A percentile compares a stretch with the other conserved stretches of the same genome.
Evolutionary conservation across 176 grass and related monocot genomes (phyloP).

Genomic region (Musa beccarii): DNA sequence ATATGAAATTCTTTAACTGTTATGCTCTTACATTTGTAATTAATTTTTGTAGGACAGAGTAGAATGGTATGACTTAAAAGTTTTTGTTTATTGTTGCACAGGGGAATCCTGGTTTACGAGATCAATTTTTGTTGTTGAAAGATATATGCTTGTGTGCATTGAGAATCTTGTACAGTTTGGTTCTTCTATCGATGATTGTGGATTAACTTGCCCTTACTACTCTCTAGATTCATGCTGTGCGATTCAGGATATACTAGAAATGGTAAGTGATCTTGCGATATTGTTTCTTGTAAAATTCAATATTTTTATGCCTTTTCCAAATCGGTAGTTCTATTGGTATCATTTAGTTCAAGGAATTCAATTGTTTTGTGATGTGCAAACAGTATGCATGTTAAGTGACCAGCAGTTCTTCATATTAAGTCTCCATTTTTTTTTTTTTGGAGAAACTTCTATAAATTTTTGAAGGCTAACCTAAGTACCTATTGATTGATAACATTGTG

Average conservation of each 20-base stretch:
- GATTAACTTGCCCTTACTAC: slow-evolving; percentile 39
- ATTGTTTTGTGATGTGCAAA: too few relatives aligned
- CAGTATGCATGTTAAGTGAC: too few relatives aligned
- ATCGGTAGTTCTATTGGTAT: too few relatives aligned
- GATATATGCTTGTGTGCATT: slow-evolving; percentile 57
- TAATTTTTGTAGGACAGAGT: background rate
- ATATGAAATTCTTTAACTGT: background rate
- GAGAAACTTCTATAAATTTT: too few relatives aligned
- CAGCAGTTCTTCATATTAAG: too few relatives aligned
- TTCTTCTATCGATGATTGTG: slow-evolving; percentile 31
- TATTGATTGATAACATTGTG: too few relatives aligned
- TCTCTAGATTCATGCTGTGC: slow-evolving; percentile 52
- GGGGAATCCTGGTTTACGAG: slow-evolving; percentile 2
- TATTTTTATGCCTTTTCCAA: background rate
- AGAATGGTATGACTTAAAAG: background rate
- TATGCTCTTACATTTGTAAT: background rate
- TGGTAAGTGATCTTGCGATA: slow-evolving; percentile 44
- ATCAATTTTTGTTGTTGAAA: slow-evolving; percentile 3
- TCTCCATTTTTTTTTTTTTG: too few relatives aligned
- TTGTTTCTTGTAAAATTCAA: slow-evolving; percentile 27
- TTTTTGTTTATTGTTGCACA: background rate
- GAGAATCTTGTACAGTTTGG: slow-evolving; percentile 78
- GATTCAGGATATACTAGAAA: slow-evolving; percentile 63
- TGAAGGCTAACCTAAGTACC: too few relatives aligned
- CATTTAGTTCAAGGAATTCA: too few relatives aligned